Evolutionary conservation across 1,284 basidiomycete species (phyloP).

Genomic region (Mycena citricolor): DNA sequence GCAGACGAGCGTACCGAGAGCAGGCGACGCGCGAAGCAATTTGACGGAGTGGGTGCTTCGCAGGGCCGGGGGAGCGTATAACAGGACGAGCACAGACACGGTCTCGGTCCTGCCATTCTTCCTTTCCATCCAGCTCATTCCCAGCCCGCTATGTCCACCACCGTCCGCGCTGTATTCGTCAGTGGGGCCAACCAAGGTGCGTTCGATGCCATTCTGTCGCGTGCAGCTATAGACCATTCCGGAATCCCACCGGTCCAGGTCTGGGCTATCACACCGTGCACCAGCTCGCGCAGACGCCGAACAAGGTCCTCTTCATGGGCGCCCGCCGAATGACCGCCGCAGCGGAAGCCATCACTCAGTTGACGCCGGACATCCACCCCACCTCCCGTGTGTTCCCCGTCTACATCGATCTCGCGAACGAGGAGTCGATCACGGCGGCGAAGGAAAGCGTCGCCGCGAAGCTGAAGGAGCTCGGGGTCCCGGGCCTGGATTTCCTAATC

Average conservation of each 20-base stretch:
- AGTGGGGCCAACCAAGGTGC: constrained; percentile 3
- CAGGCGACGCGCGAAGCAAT: no score
- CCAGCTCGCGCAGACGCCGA: constrained; percentile 2
- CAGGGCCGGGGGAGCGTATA: no score
- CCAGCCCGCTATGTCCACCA: no score
- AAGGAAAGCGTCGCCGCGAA: neutral
- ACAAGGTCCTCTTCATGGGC: constrained; percentile 3
- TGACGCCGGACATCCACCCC: constrained; percentile 2
- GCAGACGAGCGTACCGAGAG: no score
- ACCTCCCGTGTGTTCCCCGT: constrained; percentile 2
- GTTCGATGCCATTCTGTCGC: no score
- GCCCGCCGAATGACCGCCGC: neutral
- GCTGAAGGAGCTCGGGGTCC: neutral
- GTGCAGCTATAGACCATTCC: no score
- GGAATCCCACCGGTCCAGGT: no score
- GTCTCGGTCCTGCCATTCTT: no score
- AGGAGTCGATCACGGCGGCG: constrained; percentile 1
- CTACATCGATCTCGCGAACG: constrained; percentile 6
- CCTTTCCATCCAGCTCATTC: no score
- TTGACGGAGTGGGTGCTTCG: no score
- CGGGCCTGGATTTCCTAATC: neutral
- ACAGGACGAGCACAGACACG: no score
- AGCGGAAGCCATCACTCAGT: neutral
- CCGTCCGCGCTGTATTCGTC: no score
- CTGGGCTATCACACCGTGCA: constrained; percentile 5